Evolutionary conservation across 192 early-diverging fungal species (phyloP), one percentile per base, ranked within the genome.

Genomic region (Helicostylum pulchrum): DNA sequence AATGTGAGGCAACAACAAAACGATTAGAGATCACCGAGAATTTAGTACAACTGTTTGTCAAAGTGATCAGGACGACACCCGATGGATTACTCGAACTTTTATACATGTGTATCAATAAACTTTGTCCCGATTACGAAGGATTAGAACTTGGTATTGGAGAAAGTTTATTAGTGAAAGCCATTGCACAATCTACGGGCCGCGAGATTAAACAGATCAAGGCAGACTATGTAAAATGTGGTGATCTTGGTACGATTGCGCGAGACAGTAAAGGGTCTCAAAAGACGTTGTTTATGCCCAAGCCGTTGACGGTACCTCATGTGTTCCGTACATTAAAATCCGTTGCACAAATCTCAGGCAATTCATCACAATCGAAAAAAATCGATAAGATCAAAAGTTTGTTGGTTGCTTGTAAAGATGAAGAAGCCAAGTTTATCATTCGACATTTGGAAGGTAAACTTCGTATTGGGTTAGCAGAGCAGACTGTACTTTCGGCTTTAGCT

Each of bases 101-200:
- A 15, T 98, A 98, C 73, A 77, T 98, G 49, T 98, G 95, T 66
- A 81, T 98, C 31, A 94, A 94, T 72, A 85, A 87, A 43, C 19
- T 60, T 8, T 51, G 21, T 61, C 95, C 97, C 0, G 95, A 99
- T 64, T 93, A 97, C 70, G 94, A 97, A 77, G 92, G 91, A 26
- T 79, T 95, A 23, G 98, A 99, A 77, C 78, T 99, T 21, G 96
- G 96, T 6, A 88, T 99, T 59, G 97, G 97, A 34, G 96, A 98
- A 66, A 88, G 90, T 17, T 79, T 95, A 5, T 72, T 99, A 34
- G 88, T 97, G 65, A 98, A 98, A 68, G 92, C 94, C 9, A 92
- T 99, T 69, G 96, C 91, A 2, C 72, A 90, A 49, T 88, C 92
- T 1, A 97, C 97, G 0, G 95, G 96, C 10, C 76, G 91, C 17